A percentile compares a stretch with the other conserved stretches of the same genome.
These are phyloP conservation scores for Beta corolliflora DNA, from an alignment of 179 eudicot species.

Conservation along the genomic window DNA sequence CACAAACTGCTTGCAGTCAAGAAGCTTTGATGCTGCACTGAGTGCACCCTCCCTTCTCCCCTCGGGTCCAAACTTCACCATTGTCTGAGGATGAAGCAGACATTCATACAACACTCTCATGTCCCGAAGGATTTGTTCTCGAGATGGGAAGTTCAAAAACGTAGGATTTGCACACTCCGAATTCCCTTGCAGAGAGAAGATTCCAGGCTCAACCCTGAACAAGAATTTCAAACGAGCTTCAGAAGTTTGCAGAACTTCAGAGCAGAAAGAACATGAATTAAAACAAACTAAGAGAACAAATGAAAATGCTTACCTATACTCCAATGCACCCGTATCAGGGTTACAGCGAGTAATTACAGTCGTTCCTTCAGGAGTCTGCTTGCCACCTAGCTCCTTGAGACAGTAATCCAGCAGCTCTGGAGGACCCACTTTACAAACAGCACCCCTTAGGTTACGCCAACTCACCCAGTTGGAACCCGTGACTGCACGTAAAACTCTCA, in stretches of 20 bases:
- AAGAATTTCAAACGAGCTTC: neutral
- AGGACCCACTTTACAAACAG: constrained; percentile 80
- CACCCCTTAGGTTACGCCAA: constrained; percentile 87
- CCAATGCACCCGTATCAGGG: constrained; percentile 68
- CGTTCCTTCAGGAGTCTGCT: constrained; percentile 61
- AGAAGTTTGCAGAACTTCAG: neutral
- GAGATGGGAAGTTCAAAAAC: constrained; percentile 41
- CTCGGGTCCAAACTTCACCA: constrained; percentile 46
- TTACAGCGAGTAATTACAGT: constrained; percentile 56
- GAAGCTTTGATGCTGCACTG: constrained; percentile 61
- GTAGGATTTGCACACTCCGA: constrained; percentile 8
- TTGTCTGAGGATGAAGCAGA: constrained; percentile 64
- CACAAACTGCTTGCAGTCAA: constrained; percentile 95
- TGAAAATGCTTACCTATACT: constrained; percentile 57
- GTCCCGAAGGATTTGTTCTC: constrained; percentile 62
- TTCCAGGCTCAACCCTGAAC: constrained; percentile 66
- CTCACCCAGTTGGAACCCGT: constrained; percentile 75
- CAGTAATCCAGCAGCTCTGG: constrained; percentile 87
- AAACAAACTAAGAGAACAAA: neutral
- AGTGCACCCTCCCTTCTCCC: constrained; percentile 41
- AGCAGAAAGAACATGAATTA: neutral
- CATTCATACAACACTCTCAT: constrained; percentile 62
- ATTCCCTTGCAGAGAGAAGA: constrained; percentile 21
- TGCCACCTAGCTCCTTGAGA: constrained; percentile 76
- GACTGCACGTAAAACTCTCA: constrained; percentile 78